phyloP scores from a whole-genome alignment of 2,329 filamentous ascomycete genomes.

The Coniella lustricola region DNA sequence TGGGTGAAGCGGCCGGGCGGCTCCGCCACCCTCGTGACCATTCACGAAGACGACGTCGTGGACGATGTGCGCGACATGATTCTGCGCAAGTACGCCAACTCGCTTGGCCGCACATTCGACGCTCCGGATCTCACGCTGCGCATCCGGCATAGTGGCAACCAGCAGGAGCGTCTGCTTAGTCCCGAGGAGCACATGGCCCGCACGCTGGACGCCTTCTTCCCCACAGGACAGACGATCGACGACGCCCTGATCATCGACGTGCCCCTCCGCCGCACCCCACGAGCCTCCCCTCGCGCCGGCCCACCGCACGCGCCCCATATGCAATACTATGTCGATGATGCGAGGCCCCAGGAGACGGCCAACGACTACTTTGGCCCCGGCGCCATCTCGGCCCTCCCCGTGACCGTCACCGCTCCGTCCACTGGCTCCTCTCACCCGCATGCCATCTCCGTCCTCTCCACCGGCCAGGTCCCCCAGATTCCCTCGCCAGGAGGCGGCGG shows the following conservation, averaged over 20 bases:
- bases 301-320: conserved; percentile 34
- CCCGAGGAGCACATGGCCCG: conserved; percentile 80
- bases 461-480: conserved; percentile 71
- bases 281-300: conserved; percentile 63
- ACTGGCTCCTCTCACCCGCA: conserved; percentile 29
- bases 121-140: conserved; percentile 80
- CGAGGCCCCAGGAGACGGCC: conserved; percentile 59
- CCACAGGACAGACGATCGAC: conserved; percentile 77
- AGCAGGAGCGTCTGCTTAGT: conserved; percentile 62
- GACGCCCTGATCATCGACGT: conserved; percentile 91
- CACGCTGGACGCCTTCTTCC: conserved; percentile 75
- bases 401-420: conserved; percentile 31
- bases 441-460: conserved; percentile 68
- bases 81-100: conserved; percentile 88
- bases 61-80: conserved; percentile 93
- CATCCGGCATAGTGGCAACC: conserved; percentile 63
- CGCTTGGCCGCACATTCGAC: conserved; percentile 81
- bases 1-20: conserved; percentile 87
- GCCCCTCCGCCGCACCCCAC: conserved; percentile 67
- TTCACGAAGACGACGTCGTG: conserved; percentile 82
- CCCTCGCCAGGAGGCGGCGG: conserved; percentile 80
- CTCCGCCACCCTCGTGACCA: conserved; percentile 80
- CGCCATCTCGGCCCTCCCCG: conserved; percentile 33
- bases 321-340: conserved; percentile 55
- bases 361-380: conserved; percentile 78